Base-by-base conservation (phyloP, 768 basidiomycete species). In the Steccherinum ochraceum region DNA sequence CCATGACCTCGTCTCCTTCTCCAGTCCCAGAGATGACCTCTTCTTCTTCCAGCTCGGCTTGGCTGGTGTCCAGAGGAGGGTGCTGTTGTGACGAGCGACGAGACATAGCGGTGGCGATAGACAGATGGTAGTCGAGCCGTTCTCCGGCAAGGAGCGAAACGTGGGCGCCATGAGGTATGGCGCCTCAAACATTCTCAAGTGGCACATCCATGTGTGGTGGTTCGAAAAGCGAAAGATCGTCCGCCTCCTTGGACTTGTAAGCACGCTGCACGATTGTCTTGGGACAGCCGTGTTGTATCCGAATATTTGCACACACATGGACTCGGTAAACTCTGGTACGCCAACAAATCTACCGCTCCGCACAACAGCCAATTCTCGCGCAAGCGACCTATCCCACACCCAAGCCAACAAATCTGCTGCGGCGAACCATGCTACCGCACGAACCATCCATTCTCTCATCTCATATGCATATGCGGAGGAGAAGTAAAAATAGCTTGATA, bases 1-100 rank as follows among this genome's bases (percentile, higher is more conserved):
- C 86, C 89, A 91, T 91, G 49, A 82, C 73, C 63, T 90, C 86
- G 69, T 89, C 88, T 40, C 75, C 84, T 56, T 77, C 77, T 3
- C 76, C 81, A 49, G 71, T 69, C 25, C 70, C 85, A 49, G 79
- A 83, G 24, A 81, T 60, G 21, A 61, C 69, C 46, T 85, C 87
- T 51, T 89, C 86, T 54, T 83, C 81, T 50, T 80, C 80, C 43
- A 79, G 44, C 30, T 57, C 60, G 27, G 39, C 48, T 42, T 53
- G 55, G 40, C 41, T 40, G 4, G 49, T 30, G 12, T 56, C 55
- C 35, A 53, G 20, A 27, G 54, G 46, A 40, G 45, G 46, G 7
- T 7, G 30, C 16, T 7, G 30, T 40, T 49, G 49, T 52, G 50
- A 49, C 24, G 53, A 51, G 42, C 52, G 47, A 44, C 60, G 55